phyloP scores from a whole-genome alignment of 208 protist species.

The Acanthamoeba healyi region DNA sequence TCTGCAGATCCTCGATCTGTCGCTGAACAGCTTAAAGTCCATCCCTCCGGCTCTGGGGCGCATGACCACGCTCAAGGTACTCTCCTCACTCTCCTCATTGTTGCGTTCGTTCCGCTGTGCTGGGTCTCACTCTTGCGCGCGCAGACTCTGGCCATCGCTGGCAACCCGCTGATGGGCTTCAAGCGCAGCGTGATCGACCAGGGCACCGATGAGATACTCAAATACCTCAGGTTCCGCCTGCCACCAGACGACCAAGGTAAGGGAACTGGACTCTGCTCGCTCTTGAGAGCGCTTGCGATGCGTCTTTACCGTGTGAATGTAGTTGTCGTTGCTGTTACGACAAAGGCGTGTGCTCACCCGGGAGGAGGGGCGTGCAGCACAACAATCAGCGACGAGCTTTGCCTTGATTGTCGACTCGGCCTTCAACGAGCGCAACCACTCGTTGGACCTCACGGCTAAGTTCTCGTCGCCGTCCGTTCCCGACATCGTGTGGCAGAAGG shows the following conservation, averaged over 20 bases:
- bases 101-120: background rate
- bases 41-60: conserved; percentile 5
- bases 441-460: background rate
- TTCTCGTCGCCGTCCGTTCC: background rate
- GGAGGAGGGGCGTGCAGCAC: background rate
- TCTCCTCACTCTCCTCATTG: background rate
- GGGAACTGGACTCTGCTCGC: too few species aligned
- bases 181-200: conserved; percentile 6
- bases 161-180: conserved; percentile 41
- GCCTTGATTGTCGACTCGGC: background rate
- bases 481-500: background rate
- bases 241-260: background rate
- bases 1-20: conserved; percentile 18
- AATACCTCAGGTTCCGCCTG: background rate
- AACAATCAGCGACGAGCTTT: background rate
- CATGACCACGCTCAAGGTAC: conserved; percentile 14
- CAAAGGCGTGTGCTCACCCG: too few species aligned
- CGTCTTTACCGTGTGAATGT: too few species aligned
- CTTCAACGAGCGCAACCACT: background rate
- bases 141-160: conserved; percentile 1
- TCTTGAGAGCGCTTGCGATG: too few species aligned
- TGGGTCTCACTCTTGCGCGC: background rate
- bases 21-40: background rate
- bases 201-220: conserved; percentile 6
- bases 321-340: too few species aligned